Evolutionary conservation across 495 filamentous ascomycete genomes (phyloP), one percentile per base, ranked within the genome.

Genomic region (Hypomontagnella submonticulosa): DNA sequence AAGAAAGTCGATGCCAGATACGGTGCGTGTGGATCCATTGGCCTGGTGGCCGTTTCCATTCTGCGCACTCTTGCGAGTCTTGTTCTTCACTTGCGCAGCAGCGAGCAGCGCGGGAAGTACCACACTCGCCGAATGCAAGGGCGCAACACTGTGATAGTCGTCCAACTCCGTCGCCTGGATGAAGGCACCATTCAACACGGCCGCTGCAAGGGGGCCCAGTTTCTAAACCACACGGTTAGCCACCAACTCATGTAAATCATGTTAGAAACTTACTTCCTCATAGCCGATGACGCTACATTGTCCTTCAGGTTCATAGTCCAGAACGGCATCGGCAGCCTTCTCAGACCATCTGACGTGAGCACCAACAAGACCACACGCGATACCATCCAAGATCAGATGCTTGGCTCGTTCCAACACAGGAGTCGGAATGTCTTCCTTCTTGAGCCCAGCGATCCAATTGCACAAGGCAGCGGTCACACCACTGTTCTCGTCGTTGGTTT

Each of bases 91-190:
- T 33, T 63, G 43, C 13, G 70, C 63, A 12, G 73, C 73, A 7
- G 78, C 77, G 32, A 81, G 66, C 4, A 81, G 69, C n/a, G 80
- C 73, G 13, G 77, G 79, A 18, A 81, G 66, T 6, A 81, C 27
- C 6, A 71, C 70, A 6, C 63, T 61, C n/a, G 73, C 73, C 0
- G 72, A 76, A 42, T 80, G 77, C 9, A 80, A 30, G 12, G 74
- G 80, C 6, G 80, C 76, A 19, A 60, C 57, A 12, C 49, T 53
- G 51, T 82, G 80, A 57, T 69, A 81, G 54, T 82, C 79, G 51
- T 82, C 80, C 11, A 82, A 57, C 60, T 80, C 79, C 19, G 77
- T 73, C 13, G 62, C 72, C 59, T 81, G 80, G 38, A 80, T 78
- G 60, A 77, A 80, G 4, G 78, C 67, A 15, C 76, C 71, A 55